Evolutionary conservation across 2,329 filamentous ascomycete genomes (phyloP).

Genomic region (Phyllosticta paracitricarpa): DNA sequence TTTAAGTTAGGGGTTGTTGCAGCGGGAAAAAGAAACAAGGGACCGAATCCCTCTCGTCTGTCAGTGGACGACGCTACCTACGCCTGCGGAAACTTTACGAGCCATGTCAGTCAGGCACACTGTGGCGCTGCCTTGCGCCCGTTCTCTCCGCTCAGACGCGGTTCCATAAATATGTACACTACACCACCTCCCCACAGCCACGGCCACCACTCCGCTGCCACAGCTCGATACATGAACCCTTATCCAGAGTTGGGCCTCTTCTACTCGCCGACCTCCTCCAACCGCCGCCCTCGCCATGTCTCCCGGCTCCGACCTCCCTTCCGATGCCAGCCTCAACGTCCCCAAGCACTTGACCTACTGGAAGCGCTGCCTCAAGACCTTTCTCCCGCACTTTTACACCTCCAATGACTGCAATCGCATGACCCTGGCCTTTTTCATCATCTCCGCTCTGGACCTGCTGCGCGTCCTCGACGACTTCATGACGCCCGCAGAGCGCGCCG

Average conservation of each 20-base stretch:
- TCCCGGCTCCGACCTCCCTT: constrained; percentile 1
- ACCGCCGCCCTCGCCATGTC: constrained; percentile 7
- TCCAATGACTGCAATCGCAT: constrained; percentile 85
- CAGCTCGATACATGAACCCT: background rate
- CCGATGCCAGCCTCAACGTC: constrained; percentile 21
- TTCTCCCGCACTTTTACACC: constrained; percentile 75
- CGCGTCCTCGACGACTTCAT: constrained; percentile 49
- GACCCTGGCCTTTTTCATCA: constrained; percentile 78
- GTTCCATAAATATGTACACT: background rate
- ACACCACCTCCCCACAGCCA: background rate
- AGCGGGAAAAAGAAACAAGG: background rate
- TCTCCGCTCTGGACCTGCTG: constrained; percentile 77
- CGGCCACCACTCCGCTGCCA: background rate
- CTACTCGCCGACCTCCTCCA: background rate
- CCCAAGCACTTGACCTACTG: constrained; percentile 75
- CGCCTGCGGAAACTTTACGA: background rate
- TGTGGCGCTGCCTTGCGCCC: background rate
- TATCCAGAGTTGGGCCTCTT: background rate
- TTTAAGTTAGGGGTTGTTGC: background rate
- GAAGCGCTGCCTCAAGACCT: constrained; percentile 73
- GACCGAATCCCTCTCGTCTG: background rate
- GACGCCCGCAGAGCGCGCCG: constrained; percentile 42
- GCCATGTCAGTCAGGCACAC: background rate
- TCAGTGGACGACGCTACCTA: background rate
- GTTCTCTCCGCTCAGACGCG: background rate